Base-by-base conservation (phyloP, 371 early-diverging fungal species). In the Mortierella sp. region DNA sequence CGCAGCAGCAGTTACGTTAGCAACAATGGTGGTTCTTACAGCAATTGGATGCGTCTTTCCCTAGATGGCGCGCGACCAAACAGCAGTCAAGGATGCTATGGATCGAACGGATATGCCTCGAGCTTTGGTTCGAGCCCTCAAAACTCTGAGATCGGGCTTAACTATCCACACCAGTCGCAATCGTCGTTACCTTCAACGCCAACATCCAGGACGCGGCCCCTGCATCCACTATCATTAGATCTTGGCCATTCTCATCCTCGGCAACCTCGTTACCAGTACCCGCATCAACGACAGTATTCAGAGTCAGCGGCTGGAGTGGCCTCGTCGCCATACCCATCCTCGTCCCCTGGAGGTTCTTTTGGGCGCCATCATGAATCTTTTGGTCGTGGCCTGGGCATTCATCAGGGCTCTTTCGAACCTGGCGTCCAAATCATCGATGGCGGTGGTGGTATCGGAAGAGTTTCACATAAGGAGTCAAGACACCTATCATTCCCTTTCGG, bases 211-310 rank as follows among this genome's bases (percentile, higher is more conserved):
- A 26, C 32, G 31, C 53, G 37, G 2, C 15, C 53, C 9, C 24
- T 17, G 6, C 26, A 53, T 26, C 12, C 53, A 26, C 2, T 30
- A 43, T 11, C 15, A 26, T 21, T 24, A 14, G 4, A 19, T 19
- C 23, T 14, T 7, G 14, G 14, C 14, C 37, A 34, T 11, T 34
- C 7, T 34, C 37, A 34, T 34, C 14, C 37, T 34, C 37, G 14
- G 11, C 37, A 34, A 11, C 4, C 37, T 34, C 37, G 14, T 34
- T 14, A 14, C 37, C 57, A 56, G 47, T 32, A 52, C n/a, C 61
- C 42, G 15, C 50, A 61, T 24, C 61, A 52, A 17, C 61, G 61
- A 19, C 61, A 61, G 19, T 52, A 61, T 28, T 61, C 61, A 11
- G 61, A 51, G 6, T 52, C 61, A 8, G 49, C 26, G 24, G 32